These are phyloP conservation scores for Aspergillus affinis DNA, from an alignment of 495 filamentous ascomycete species.

Conservation along the genomic window DNA sequence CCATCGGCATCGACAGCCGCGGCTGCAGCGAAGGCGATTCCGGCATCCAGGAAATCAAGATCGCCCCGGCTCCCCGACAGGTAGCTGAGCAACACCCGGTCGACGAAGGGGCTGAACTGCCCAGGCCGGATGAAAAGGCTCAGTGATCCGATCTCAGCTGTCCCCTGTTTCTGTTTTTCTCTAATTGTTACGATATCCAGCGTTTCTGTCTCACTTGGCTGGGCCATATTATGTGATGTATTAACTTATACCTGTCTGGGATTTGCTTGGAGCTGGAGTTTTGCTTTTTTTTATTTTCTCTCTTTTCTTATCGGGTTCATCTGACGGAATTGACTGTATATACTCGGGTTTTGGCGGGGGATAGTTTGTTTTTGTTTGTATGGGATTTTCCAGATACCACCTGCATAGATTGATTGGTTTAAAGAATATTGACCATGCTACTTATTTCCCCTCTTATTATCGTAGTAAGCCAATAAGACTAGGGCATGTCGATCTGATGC, in stretches of 20 bases:
- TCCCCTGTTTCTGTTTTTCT: not conserved
- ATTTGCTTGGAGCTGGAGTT: constrained; percentile 18
- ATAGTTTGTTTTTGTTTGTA: not conserved
- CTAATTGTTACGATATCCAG: constrained; percentile 26
- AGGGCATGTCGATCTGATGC: too few species aligned
- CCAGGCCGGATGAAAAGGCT: constrained; percentile 29
- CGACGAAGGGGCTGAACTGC: constrained; percentile 6
- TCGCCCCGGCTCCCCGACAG: constrained; percentile 30
- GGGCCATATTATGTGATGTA: constrained; percentile 15
- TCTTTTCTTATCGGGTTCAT: constrained; percentile 14
- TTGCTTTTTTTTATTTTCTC: constrained; percentile 9
- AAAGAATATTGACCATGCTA: constrained; percentile 4
- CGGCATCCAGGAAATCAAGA: constrained; percentile 41
- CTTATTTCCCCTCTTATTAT: not conserved
- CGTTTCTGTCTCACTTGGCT: constrained; percentile 15
- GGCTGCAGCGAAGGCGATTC: constrained; percentile 36
- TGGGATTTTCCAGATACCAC: constrained; percentile 11
- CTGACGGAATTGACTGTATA: constrained; percentile 16
- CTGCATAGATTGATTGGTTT: constrained; percentile 14
- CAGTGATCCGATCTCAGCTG: constrained; percentile 1
- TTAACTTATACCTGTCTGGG: constrained; percentile 11
- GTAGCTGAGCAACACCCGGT: constrained; percentile 31
- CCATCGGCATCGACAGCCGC: constrained; percentile 48
- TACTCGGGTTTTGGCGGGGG: constrained; percentile 9
- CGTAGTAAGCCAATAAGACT: too few species aligned